Evolutionary conservation across 2,329 filamentous ascomycete species (phyloP).

Genomic region (Epichloe gansuensis): DNA sequence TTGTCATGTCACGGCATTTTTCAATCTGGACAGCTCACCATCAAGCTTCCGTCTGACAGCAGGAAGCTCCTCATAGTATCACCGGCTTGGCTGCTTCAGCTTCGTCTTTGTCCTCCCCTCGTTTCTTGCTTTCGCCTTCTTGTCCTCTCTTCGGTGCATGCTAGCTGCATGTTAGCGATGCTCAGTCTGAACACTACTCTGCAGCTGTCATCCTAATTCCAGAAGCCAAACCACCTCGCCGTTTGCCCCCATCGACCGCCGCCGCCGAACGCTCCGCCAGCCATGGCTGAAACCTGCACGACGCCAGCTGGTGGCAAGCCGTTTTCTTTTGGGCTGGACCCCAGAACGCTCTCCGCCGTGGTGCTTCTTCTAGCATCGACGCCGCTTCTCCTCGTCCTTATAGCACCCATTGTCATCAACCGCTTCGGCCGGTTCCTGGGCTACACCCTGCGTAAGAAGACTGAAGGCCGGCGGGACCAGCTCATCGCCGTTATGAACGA

Average conservation of each 20-base stretch:
- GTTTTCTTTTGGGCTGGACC: slow-evolving; percentile 18
- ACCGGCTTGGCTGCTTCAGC: background rate
- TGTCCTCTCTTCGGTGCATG: background rate
- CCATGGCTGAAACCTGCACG: slow-evolving; percentile 18
- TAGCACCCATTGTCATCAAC: slow-evolving; percentile 13
- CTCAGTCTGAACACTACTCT: background rate
- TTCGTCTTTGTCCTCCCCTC: background rate
- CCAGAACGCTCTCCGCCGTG: slow-evolving; percentile 15
- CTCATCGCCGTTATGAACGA: slow-evolving; percentile 40
- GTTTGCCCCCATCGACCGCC: background rate
- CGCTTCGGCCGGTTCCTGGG: slow-evolving; percentile 36
- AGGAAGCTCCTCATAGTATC: background rate
- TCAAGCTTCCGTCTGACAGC: background rate
- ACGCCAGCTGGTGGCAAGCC: slow-evolving; percentile 14
- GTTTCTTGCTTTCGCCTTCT: background rate
- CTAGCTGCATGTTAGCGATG: background rate
- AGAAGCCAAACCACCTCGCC: background rate
- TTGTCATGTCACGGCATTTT: too few relatives aligned
- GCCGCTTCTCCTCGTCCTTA: slow-evolving; percentile 13
- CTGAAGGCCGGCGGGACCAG: slow-evolving; percentile 45
- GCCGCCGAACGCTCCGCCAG: background rate
- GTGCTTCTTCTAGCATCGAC: slow-evolving; percentile 10
- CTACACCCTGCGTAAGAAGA: slow-evolving; percentile 49
- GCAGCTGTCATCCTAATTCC: background rate
- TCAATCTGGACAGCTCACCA: background rate